Conservation (phyloP, 2,329 filamentous ascomycete genomes). For the Lachnellula willkommii region DNA sequence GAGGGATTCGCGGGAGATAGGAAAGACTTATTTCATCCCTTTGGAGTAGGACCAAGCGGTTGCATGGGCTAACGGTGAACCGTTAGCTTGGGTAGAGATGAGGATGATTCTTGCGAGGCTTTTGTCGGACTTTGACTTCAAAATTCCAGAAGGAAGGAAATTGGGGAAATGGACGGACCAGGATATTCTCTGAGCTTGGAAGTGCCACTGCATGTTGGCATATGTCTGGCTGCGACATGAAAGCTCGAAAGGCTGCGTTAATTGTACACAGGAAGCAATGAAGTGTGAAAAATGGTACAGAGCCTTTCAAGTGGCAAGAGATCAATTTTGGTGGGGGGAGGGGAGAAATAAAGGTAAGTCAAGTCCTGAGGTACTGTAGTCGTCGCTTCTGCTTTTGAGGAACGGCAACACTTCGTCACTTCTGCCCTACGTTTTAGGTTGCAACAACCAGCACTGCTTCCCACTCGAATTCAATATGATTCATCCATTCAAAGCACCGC, state of each 20-base stretch:
- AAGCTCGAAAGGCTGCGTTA: no score
- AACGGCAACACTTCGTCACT: no score
- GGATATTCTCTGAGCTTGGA: not conserved
- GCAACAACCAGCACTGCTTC: not conserved
- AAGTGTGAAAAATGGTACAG: no score
- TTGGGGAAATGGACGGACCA: not conserved
- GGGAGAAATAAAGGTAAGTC: no score
- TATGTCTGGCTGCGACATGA: not conserved
- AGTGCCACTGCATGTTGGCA: not conserved
- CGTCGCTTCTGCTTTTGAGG: no score
- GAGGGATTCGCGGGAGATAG: not conserved
- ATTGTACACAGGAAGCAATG: no score
- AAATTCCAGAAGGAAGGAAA: not conserved
- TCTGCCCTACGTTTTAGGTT: not conserved
- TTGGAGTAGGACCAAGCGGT: slow-evolving; percentile 7
- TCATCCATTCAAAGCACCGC: not conserved
- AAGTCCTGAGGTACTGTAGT: no score
- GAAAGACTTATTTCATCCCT: slow-evolving; percentile 1
- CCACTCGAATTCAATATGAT: not conserved
- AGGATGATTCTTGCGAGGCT: slow-evolving; percentile 7
- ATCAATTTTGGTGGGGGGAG: no score
- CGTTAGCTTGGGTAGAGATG: slow-evolving; percentile 14
- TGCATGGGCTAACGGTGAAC: slow-evolving; percentile 8
- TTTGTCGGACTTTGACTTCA: slow-evolving; percentile 11
- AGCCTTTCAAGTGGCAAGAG: no score